Evolutionary conservation across 305 asterid genomes (phyloP), one percentile per base, ranked within the genome.

Genomic region (Lippia alba): DNA sequence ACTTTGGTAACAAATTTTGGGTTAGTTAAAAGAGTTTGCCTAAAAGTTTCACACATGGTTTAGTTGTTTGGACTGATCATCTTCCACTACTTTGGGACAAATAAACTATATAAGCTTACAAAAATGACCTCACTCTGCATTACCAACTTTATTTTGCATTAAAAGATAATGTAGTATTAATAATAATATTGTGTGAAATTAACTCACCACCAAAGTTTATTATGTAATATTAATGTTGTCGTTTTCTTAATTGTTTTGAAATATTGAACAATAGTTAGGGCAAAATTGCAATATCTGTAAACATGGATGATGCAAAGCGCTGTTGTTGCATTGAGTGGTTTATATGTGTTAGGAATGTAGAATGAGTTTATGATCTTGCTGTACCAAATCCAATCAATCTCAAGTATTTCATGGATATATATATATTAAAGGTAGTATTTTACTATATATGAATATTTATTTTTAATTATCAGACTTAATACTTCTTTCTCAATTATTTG

Each of bases 1-100:
- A 51, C 54, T 41, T 19, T 19, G 68, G 50, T 68, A 69, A 76
- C 64, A 61, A 59, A 69, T 70, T 59, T 71, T 56, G 76, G 73
- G 78, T 76, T 64, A 80, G 82, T 80, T 72, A 51, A 24, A 61
- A 73, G 78, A 61, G 68, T 72, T 75, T 67, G 76, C 79, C 82
- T 69, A 78, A 74, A 74, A 40, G 60, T 2, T 44, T 69, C 63
- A 48, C 68, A 54, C 68, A 39, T 70, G 67, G 66, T 73, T 73
- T 18, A 66, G 79, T 77, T 71, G 76, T 70, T 67, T 72, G 44
- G 40, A 54, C 72, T 34, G 79, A 59, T 66, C 77, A 81, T 76
- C 83, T 69, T 70, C 81, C 79, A 75, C 56, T 64, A 57, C 62
- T 58, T 49, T 33, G 16, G 39, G 34, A 66, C 72, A 66, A 24